Conservation (phyloP, 768 basidiomycete species). For the Phanerodontia chrysosporium region DNA sequence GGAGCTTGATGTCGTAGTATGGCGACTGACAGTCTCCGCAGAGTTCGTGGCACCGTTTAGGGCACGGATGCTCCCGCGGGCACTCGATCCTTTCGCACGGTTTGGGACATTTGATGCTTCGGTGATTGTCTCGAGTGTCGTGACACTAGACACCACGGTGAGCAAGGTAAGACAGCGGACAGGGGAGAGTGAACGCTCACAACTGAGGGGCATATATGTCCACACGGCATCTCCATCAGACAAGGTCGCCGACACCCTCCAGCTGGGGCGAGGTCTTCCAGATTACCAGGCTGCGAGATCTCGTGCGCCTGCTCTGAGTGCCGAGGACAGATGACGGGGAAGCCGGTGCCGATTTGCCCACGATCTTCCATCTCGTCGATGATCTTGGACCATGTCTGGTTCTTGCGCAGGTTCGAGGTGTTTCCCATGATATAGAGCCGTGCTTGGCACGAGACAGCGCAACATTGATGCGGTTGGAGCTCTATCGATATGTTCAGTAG, state of each 20-base stretch:
- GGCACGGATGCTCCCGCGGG: conserved; percentile 53
- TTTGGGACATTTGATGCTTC: conserved; percentile 47
- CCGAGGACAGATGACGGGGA: conserved; percentile 55
- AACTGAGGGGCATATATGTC: conserved; percentile 59
- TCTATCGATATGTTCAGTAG: conserved; percentile 13
- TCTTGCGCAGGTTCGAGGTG: conserved; percentile 44
- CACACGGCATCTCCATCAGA: conserved; percentile 34
- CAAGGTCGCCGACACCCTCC: conserved; percentile 27
- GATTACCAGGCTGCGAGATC: conserved; percentile 47
- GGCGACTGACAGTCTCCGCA: conserved; percentile 54
- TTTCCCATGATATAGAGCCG: conserved; percentile 76
- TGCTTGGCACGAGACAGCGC: conserved; percentile 74
- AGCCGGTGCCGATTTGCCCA: conserved; percentile 42
- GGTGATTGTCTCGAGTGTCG: conserved; percentile 59
- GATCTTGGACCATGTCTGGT: conserved; percentile 56
- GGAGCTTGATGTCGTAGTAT: conserved; percentile 42
- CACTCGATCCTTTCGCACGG: conserved; percentile 45
- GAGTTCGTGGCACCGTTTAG: conserved; percentile 41
- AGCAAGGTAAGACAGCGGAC: neutral
- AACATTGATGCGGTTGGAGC: conserved; percentile 37
- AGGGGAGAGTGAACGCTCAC: conserved; percentile 19
- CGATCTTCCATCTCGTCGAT: conserved; percentile 41
- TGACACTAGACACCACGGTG: conserved; percentile 19
- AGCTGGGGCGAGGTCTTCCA: conserved; percentile 41
- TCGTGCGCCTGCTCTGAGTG: conserved; percentile 44